These are phyloP conservation scores for Plasmodium reichenowi DNA, from an alignment of 169 alveolate genomes.

Conservation along the genomic window DNA sequence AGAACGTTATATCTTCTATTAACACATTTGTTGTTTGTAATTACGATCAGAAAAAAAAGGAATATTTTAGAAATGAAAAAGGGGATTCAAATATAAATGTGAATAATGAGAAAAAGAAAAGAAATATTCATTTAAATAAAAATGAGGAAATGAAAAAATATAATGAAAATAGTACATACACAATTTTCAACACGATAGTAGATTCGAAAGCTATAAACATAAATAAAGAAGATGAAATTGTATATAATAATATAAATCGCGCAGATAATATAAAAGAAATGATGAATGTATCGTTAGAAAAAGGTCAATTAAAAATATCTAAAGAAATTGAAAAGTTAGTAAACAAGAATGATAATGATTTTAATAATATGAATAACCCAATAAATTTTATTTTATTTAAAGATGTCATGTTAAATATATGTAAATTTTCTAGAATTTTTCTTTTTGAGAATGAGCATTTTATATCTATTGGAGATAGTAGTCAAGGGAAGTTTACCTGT, in stretches of 20 bases:
- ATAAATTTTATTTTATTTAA: constrained; percentile 72
- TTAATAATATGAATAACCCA: constrained; percentile 37
- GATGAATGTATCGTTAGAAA: constrained; percentile 19
- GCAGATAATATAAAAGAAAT: constrained; percentile 3
- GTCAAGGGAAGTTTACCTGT: constrained; percentile 63
- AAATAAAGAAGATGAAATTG: neutral
- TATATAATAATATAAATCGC: neutral
- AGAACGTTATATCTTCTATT: constrained; percentile 58
- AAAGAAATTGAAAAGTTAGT: constrained; percentile 55
- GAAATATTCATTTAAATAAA: constrained; percentile 1
- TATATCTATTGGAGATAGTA: constrained; percentile 76
- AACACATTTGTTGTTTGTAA: constrained; percentile 59
- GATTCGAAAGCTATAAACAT: neutral
- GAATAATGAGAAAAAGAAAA: neutral
- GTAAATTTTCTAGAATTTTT: constrained; percentile 72
- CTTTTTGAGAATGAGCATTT: constrained; percentile 77
- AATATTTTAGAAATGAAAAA: constrained; percentile 18
- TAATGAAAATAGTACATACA: constrained; percentile 7
- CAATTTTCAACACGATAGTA: neutral
- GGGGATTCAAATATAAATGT: neutral
- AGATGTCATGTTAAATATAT: constrained; percentile 73
- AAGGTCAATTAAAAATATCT: constrained; percentile 35
- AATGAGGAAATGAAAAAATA: neutral
- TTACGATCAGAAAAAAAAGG: constrained; percentile 64
- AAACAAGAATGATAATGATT: constrained; percentile 70